phyloP scores from a whole-genome alignment of 2,329 filamentous ascomycete genomes.

The Ceratocystiopsis minuta region DNA sequence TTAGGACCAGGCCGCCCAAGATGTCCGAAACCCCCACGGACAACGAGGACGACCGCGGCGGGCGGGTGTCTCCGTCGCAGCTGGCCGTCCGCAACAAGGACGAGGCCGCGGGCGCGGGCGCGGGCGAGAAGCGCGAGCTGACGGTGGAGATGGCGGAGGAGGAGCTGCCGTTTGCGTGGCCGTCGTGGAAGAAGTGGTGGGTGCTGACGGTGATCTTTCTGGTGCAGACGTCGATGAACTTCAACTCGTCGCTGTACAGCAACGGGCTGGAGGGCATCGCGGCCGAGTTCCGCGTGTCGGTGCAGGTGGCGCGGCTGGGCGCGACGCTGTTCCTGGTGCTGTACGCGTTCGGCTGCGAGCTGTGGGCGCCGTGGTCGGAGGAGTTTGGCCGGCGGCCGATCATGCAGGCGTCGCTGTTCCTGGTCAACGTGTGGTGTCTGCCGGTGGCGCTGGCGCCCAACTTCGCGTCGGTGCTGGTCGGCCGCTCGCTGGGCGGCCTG shows the following conservation, averaged over 20 bases:
- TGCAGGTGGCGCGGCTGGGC: conserved; percentile 51
- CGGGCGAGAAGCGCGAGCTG: background rate
- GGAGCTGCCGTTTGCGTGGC: conserved; percentile 45
- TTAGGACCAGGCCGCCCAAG: too few relatives aligned
- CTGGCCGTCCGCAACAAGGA: too few relatives aligned
- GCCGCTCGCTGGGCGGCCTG: conserved; percentile 51
- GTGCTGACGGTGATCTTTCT: conserved; percentile 57
- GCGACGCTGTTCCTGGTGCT: conserved; percentile 62
- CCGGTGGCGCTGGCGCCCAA: conserved; percentile 57
- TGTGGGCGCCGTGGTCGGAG: conserved; percentile 79
- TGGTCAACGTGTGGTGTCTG: conserved; percentile 64
- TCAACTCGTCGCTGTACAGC: conserved; percentile 58
- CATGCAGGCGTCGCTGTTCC: conserved; percentile 51
- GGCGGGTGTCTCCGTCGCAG: too few relatives aligned
- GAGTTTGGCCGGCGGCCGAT: conserved; percentile 64
- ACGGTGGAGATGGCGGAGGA: conserved; percentile 27
- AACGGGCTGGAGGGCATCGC: conserved; percentile 49
- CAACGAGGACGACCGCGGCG: too few relatives aligned
- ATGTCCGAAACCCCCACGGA: too few relatives aligned
- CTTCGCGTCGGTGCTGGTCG: conserved; percentile 51
- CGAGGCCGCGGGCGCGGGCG: background rate
- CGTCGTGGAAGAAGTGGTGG: conserved; percentile 49
- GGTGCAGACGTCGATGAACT: conserved; percentile 62
- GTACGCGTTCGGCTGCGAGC: conserved; percentile 73
- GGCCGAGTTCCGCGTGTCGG: conserved; percentile 48